Evolutionary conservation across 352 stramenopile genomes (phyloP).

Genomic region (Phytophthora cryptogea): DNA sequence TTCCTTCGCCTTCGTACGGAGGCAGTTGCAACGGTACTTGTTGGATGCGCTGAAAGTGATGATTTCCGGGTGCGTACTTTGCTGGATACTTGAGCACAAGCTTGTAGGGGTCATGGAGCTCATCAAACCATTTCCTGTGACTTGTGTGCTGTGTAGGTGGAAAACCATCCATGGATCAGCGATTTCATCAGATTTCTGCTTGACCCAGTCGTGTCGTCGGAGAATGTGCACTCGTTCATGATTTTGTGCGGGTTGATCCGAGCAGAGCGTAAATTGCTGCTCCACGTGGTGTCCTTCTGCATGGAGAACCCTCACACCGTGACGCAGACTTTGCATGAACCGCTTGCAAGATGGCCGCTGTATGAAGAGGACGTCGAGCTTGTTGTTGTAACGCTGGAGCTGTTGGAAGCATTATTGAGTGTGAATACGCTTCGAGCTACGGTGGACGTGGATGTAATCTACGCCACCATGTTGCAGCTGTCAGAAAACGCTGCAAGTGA

Average conservation of each 20-base stretch:
- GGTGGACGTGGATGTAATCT: constrained; percentile 48
- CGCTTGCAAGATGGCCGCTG: constrained; percentile 57
- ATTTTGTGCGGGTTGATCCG: constrained; percentile 45
- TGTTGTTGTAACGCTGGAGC: constrained; percentile 53
- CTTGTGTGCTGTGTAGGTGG: constrained; percentile 26
- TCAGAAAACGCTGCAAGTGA: constrained; percentile 50
- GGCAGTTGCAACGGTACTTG: constrained; percentile 50
- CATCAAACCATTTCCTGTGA: constrained; percentile 3
- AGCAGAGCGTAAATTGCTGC: constrained; percentile 36
- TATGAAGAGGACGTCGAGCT: constrained; percentile 71
- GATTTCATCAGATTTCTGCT: constrained; percentile 52
- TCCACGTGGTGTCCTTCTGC: constrained; percentile 47
- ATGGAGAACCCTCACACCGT: constrained; percentile 42
- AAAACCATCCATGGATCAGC: constrained; percentile 48
- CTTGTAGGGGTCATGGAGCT: neutral
- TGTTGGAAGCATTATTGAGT: constrained; percentile 43
- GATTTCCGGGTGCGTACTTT: constrained; percentile 43
- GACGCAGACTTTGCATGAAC: constrained; percentile 47
- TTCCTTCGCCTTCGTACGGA: constrained; percentile 51
- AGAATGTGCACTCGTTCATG: constrained; percentile 55
- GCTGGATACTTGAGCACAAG: neutral
- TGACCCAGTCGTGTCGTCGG: constrained; percentile 46
- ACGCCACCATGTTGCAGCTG: constrained; percentile 54
- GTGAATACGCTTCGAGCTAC: constrained; percentile 39
- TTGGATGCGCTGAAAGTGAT: constrained; percentile 42